Conservation (phyloP, 768 basidiomycete genomes). For the Dentipellis fragilis region DNA sequence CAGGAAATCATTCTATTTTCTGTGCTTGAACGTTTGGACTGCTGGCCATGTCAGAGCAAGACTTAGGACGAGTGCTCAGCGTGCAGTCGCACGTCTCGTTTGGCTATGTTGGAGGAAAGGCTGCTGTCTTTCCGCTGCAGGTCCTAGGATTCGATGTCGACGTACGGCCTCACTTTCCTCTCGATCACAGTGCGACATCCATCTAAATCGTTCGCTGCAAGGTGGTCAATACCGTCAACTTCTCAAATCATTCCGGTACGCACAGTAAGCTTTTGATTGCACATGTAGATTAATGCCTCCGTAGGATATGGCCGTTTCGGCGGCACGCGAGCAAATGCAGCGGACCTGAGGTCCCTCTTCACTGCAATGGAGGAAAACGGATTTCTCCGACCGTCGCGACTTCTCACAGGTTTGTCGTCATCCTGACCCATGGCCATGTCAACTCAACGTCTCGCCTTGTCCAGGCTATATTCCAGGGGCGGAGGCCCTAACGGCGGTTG, state of each 20-base stretch:
- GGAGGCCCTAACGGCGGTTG: conserved; percentile 61
- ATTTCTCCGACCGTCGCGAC: conserved; percentile 57
- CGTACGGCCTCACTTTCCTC: conserved; percentile 33
- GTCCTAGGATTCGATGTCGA: conserved; percentile 94
- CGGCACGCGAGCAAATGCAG: conserved; percentile 69
- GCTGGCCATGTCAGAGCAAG: conserved; percentile 5
- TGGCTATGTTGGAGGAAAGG: conserved; percentile 88
- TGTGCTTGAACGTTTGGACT: background rate
- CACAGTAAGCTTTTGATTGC: background rate
- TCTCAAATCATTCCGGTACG: conserved; percentile 86
- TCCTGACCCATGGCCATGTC: background rate
- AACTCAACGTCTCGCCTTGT: background rate
- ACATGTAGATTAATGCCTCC: background rate
- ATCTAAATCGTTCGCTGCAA: conserved; percentile 19
- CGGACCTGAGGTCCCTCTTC: conserved; percentile 72
- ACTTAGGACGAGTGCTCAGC: conserved; percentile 59
- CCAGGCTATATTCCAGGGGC: conserved; percentile 84
- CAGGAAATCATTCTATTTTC: background rate
- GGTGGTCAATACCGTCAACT: conserved; percentile 90
- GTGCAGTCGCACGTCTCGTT: conserved; percentile 91
- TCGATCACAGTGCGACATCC: background rate
- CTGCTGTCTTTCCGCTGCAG: conserved; percentile 69
- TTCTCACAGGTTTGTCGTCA: conserved; percentile 60
- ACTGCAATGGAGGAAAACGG: conserved; percentile 63
- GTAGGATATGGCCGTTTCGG: conserved; percentile 76